phyloP scores from a whole-genome alignment of 495 filamentous ascomycete genomes.

The Chaetomidium leptoderma region DNA sequence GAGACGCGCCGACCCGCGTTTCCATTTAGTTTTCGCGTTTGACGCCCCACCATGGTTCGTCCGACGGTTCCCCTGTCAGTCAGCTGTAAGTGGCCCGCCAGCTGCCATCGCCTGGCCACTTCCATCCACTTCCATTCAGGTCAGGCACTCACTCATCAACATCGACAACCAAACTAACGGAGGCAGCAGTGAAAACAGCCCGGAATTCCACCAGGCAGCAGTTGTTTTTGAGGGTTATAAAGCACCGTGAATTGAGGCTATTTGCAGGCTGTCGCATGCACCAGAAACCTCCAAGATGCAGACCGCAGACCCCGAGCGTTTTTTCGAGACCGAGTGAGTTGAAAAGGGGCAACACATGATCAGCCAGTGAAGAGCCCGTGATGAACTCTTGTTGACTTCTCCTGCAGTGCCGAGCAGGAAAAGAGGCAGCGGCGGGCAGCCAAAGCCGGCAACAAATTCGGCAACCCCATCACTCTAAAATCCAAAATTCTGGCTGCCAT shows the following conservation, averaged over 20 bases:
- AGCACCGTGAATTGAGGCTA: neutral
- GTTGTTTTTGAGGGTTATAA: constrained; percentile 1
- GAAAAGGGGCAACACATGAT: neutral
- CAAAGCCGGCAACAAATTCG: constrained; percentile 79
- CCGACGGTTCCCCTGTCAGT: neutral
- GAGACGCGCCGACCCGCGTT: constrained; percentile 36
- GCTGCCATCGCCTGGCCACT: constrained; percentile 14
- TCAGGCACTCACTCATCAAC: constrained; percentile 5
- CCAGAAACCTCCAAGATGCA: constrained; percentile 24
- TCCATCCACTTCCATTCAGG: constrained; percentile 12
- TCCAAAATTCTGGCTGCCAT: constrained; percentile 81
- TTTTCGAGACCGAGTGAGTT: constrained; percentile 83
- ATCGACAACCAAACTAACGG: no score
- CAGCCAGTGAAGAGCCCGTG: no score
- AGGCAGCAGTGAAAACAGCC: constrained; percentile 5
- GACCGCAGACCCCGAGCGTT: constrained; percentile 49
- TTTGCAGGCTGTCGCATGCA: neutral
- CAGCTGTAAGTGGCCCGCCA: constrained; percentile 8
- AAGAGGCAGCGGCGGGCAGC: constrained; percentile 65
- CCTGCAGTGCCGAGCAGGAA: constrained; percentile 64
- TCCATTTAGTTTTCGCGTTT: constrained; percentile 29
- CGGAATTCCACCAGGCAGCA: constrained; percentile 5
- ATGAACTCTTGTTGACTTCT: neutral
- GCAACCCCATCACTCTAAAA: constrained; percentile 70
- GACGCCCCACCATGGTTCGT: neutral